Conservation (phyloP, 176 grass and related monocot species). For the Ensete ventricosum region DNA sequence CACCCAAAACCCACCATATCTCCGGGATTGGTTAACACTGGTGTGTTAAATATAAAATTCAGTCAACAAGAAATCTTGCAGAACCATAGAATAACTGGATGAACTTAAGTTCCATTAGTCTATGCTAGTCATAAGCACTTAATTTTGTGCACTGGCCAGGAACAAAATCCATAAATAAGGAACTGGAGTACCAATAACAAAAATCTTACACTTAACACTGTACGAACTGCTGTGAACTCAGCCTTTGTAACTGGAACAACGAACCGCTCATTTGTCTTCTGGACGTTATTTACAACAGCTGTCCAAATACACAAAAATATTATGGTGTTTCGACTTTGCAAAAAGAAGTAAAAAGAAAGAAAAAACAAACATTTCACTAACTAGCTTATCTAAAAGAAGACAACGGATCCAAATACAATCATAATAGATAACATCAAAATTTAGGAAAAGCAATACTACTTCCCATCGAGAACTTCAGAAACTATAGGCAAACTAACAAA, state of each 20-base stretch:
- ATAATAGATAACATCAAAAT: too few species aligned
- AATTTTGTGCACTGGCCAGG: background rate
- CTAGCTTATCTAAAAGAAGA: too few species aligned
- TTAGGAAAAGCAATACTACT: too few species aligned
- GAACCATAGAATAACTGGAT: background rate
- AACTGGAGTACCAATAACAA: background rate
- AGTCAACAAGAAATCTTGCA: background rate
- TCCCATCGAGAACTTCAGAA: background rate
- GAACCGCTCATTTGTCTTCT: constrained; percentile 66
- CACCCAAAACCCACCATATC: background rate
- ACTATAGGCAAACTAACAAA: background rate
- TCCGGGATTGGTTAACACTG: background rate
- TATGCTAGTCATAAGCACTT: background rate
- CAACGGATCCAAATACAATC: too few species aligned
- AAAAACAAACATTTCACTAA: background rate
- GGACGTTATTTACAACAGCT: constrained; percentile 56
- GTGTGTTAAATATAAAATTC: background rate
- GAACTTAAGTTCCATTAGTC: background rate
- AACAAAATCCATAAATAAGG: background rate
- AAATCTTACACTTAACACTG: constrained; percentile 68
- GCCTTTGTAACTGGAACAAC: constrained; percentile 68
- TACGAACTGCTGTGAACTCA: constrained; percentile 81
- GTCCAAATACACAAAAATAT: constrained; percentile 23
- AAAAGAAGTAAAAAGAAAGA: too few species aligned
- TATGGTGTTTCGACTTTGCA: background rate